phyloP scores from a whole-genome alignment of 257 asterid species.

The Scutellaria baicalensis region DNA sequence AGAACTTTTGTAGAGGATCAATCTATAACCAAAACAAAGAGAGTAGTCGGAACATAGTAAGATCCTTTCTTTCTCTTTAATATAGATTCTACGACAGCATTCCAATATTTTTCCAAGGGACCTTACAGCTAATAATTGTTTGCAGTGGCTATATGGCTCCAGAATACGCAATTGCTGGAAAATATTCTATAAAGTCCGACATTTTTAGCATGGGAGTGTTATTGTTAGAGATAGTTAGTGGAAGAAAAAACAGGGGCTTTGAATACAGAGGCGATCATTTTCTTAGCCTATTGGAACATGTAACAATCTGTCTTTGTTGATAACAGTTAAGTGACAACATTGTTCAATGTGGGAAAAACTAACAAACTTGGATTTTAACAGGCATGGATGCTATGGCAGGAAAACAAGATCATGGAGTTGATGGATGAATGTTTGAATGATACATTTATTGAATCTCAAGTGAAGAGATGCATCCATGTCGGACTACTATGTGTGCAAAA shows the following conservation, averaged over 20 bases:
- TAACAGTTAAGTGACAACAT: neutral
- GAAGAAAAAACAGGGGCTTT: conserved; percentile 31
- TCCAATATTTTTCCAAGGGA: too few species aligned
- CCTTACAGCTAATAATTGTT: too few species aligned
- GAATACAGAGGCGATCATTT: conserved; percentile 3
- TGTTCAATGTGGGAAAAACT: neutral
- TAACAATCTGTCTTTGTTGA: neutral
- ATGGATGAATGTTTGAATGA: too few species aligned
- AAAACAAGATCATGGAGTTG: too few species aligned
- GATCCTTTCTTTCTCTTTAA: too few species aligned
- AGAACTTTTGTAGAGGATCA: neutral
- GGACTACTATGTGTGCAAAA: too few species aligned
- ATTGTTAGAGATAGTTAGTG: conserved; percentile 34
- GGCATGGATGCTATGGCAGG: conserved; percentile 40
- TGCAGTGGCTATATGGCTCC: too few species aligned
- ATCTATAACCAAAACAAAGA: neutral
- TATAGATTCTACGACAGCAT: too few species aligned
- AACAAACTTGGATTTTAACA: too few species aligned
- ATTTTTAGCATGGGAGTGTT: conserved; percentile 29
- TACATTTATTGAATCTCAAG: too few species aligned
- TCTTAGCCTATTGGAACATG: conserved; percentile 33
- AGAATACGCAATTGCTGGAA: neutral
- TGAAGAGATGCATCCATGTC: too few species aligned
- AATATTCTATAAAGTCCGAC: neutral
- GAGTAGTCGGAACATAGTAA: neutral